Evolutionary conservation across 2,329 filamentous ascomycete genomes (phyloP).

Genomic region (Penicillium freii): DNA sequence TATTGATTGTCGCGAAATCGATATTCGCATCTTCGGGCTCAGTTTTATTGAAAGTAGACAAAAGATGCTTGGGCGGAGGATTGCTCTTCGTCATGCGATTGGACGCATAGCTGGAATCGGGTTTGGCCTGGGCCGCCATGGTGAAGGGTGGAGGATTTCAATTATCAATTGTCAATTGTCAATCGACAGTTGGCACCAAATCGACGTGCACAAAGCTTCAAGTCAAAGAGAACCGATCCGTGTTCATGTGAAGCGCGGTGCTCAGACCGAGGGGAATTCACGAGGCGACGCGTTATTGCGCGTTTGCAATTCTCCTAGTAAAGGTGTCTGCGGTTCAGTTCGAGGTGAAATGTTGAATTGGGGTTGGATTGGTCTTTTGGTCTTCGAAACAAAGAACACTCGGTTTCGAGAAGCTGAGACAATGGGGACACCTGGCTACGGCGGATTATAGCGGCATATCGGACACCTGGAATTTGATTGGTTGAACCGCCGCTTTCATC

Average conservation of each 20-base stretch:
- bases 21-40: neutral
- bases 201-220: neutral
- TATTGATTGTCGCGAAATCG: too few species aligned
- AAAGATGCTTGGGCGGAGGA: constrained; percentile 14
- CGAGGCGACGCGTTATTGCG: neutral
- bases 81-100: constrained; percentile 24
- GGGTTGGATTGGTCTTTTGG: neutral
- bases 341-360: neutral
- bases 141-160: neutral
- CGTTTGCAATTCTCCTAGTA: neutral
- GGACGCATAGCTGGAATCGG: constrained; percentile 29
- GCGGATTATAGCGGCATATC: neutral
- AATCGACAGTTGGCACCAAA: neutral
- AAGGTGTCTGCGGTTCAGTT: neutral
- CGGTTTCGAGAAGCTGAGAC: constrained; percentile 1
- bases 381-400: constrained; percentile 4
- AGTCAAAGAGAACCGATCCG: neutral
- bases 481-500: neutral
- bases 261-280: neutral
- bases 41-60: constrained; percentile 28
- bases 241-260: constrained; percentile 1
- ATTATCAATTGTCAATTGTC: neutral
- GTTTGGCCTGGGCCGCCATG: constrained; percentile 24
- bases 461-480: neutral
- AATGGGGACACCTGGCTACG: neutral